Conservation (phyloP, 768 basidiomycete genomes). For the Guyanaporus albipodus region DNA sequence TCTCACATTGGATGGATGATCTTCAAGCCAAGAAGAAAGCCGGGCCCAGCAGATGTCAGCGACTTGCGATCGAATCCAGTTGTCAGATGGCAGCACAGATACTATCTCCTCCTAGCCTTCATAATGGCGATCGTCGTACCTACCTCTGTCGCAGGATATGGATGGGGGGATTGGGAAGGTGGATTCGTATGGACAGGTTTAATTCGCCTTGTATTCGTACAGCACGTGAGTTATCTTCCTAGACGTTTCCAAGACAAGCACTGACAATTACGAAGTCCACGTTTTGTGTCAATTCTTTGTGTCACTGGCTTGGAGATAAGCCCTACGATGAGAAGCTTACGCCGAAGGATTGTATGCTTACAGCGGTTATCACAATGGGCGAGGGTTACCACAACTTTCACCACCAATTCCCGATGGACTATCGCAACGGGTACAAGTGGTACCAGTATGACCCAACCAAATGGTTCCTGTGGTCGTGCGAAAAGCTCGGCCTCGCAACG, state of each 20-base stretch:
- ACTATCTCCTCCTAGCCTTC: slow-evolving; percentile 65
- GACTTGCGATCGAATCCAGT: slow-evolving; percentile 75
- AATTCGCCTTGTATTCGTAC: slow-evolving; percentile 65
- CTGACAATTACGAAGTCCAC: slow-evolving; percentile 54
- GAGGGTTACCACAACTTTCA: slow-evolving; percentile 98
- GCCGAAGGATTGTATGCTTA: slow-evolving; percentile 82
- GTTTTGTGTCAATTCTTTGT: slow-evolving; percentile 91
- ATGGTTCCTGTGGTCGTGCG: slow-evolving; percentile 64
- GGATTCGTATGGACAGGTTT: slow-evolving; percentile 36
- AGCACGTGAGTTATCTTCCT: slow-evolving; percentile 53
- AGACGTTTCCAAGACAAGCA: not conserved
- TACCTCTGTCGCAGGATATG: slow-evolving; percentile 35
- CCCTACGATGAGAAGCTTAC: slow-evolving; percentile 92
- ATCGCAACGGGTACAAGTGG: slow-evolving; percentile 86
- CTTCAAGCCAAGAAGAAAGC: slow-evolving; percentile 78
- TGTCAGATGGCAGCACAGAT: slow-evolving; percentile 79
- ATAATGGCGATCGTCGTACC: slow-evolving; percentile 66
- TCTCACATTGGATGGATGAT: slow-evolving; percentile 90
- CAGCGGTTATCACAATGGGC: slow-evolving; percentile 85
- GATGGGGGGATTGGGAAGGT: slow-evolving; percentile 26
- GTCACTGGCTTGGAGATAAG: slow-evolving; percentile 88
- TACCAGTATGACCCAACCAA: slow-evolving; percentile 88
- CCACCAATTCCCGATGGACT: slow-evolving; percentile 93
- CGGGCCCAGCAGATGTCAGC: slow-evolving; percentile 80
- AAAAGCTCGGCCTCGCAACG: slow-evolving; percentile 42